Evolutionary conservation across 2,329 filamentous ascomycete species (phyloP), one percentile per base, ranked within the genome.

Genomic region (Botrytis aclada): DNA sequence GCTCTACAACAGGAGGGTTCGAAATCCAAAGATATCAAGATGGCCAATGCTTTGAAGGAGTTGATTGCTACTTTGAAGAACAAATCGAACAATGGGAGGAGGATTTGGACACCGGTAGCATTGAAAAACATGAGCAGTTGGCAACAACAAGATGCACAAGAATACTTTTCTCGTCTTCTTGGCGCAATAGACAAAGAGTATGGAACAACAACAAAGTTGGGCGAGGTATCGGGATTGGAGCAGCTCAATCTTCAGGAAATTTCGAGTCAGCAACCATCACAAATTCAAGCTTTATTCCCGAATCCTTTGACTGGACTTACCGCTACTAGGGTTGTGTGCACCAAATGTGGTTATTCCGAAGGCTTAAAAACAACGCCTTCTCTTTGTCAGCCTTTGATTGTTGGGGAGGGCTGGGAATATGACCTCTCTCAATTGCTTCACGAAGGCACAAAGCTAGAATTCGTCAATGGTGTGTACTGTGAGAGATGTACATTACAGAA

Each of bases 71-170:
- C 90, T 72, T 84, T 98, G 54, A 93, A 92, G 78, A 87, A 92
- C 78, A 83, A 87, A 0, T 83, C 86, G 14, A 93, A 94, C 78
- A 91, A 93, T 74, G 93, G 93, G 12, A 87, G 86, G 78, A 91
- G 90, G 32, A 85, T 98, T 22, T 97, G 93, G 93, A 94, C 94
- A 10, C 93, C 93, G 0, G 84, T 88, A 0, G 89, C 92, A 71
- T 84, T 98, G 63, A 97, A 97, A 82, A 95, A 91, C 16, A 97
- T 98, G 91, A 95, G 92, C 82, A 97, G 93, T 43, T 97, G 93
- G 89, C 93, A 97, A 77, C 96, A 98, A 81, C 96, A 99, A 82
- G 96, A 99, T 83, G 96, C 96, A 8, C 96, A 98, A 80, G 96
- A 99, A 82, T 99, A 98, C 81, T 98, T 93, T 79, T 95, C 94